Base-by-base conservation (phyloP, 2,329 filamentous ascomycete genomes). In the Neurospora sp. region DNA sequence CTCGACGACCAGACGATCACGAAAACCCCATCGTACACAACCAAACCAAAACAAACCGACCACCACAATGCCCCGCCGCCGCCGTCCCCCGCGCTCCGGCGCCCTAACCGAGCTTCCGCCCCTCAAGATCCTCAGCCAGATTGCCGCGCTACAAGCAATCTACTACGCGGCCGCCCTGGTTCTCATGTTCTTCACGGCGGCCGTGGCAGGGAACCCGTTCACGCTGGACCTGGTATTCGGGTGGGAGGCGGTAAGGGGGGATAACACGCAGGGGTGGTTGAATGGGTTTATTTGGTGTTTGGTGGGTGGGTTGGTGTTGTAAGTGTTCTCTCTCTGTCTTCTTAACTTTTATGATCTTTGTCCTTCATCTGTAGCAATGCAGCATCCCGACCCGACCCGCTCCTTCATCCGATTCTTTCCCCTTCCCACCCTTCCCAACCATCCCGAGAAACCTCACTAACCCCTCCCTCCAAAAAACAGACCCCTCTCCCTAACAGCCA, bases 401-500 rank as follows among this genome's bases (percentile, higher is more conserved):
- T 46, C 28, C 28, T 28, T 28, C 28, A 28, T 28, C 28, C 28
- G 28, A 28, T 28, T 28, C 28, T 28, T 28, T 28, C 28, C 28
- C 28, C 28, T 28, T 28, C 28, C 28, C 3, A 28, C 28, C 28
- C 28, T 28, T 28, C 28, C 28, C 28, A 28, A 28, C 28, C 28
- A 28, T 28, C 28, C 28, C 4, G 23, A 28, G 28, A 28, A 28
- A 28, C 28, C 28, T 28, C 28, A 28, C 28, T 28, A 28, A 28
- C 28, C 28, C 28, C 28, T 4, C 28, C 28, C 28, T 4, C 28
- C 28, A 28, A 28, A 28, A 28, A 28, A 28, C 28, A 28, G 95
- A 78, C 89, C 93, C 58, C 88, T 96, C 71, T 91, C 93, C 58
- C 90, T 97, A 70, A 88, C 97, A 68, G 82, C 95, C 69, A 84